Conservation (phyloP, 768 basidiomycete genomes). For the Tricholoma saponaceum region DNA sequence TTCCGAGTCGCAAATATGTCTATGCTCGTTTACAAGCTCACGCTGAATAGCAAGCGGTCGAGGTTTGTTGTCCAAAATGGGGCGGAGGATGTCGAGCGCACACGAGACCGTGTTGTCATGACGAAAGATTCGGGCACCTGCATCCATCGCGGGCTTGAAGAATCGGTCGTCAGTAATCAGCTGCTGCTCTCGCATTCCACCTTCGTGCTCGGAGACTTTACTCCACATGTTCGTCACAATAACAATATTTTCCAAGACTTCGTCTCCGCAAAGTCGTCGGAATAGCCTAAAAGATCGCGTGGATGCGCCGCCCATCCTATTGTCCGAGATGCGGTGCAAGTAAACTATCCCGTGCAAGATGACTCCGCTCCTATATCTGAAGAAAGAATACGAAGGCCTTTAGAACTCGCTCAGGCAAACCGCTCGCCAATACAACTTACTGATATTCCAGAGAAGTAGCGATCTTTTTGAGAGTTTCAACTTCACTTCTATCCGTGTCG, state of each 20-base stretch:
- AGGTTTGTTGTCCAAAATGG: conserved; percentile 15
- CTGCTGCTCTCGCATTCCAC: conserved; percentile 33
- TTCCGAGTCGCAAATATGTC: conserved; percentile 30
- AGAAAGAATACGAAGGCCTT: background rate
- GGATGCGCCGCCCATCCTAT: conserved; percentile 36
- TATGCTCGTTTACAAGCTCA: conserved; percentile 12
- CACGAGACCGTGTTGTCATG: conserved; percentile 26
- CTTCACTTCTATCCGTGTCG: conserved; percentile 3
- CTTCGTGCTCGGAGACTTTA: conserved; percentile 24
- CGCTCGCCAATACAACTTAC: background rate
- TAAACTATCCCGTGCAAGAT: conserved; percentile 34
- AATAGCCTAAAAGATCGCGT: conserved; percentile 42
- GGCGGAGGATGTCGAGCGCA: conserved; percentile 26
- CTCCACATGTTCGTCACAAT: conserved; percentile 51
- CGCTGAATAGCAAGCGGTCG: conserved; percentile 8
- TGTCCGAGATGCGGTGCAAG: conserved; percentile 39
- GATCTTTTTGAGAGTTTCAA: conserved; percentile 8
- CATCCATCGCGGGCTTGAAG: conserved; percentile 39
- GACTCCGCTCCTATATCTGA: background rate
- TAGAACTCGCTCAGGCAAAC: too few species aligned
- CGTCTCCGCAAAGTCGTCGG: conserved; percentile 41
- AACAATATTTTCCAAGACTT: conserved; percentile 38
- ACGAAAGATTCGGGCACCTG: conserved; percentile 35
- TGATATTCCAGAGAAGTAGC: conserved; percentile 6
- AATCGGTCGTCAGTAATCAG: conserved; percentile 26